Evolutionary conservation across 371 early-diverging fungal genomes (phyloP), one percentile per base, ranked within the genome.

Genomic region (Batrachochytrium dendrobatidis): DNA sequence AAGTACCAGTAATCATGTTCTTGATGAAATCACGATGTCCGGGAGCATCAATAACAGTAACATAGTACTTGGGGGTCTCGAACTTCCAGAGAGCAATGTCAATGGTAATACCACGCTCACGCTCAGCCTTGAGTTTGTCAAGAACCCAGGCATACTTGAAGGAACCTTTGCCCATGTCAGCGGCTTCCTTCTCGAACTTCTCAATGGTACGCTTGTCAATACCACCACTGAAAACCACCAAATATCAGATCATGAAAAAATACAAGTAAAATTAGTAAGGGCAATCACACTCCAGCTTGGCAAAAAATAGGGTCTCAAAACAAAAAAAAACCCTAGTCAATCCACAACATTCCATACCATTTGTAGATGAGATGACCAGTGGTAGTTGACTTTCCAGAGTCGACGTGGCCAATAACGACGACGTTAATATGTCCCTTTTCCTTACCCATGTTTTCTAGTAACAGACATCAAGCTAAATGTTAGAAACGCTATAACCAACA

Each of bases 21-120:
- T 92, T 89, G 82, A 99, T 94, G 85, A 94, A 99, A 79, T 94
- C 93, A 78, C 95, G 89, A 85, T 99, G 99, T 53, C 99, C 99
- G 56, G 99, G 99, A 69, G 98, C 95, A 77, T 94, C 95, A 77
- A 94, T 91, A 81, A 94, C 88, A 74, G 94, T 93, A 68, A 92
- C 88, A 75, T 87, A 77, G 85, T 84, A 90, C 84, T 90, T 90
- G 79, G 88, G 85, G 67, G 98, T 91, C 74, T 94, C 92, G 90
- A 99, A 96, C 84, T 89, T 89, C 86, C 94, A 91, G 79, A 88
- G 87, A 72, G 91, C 95, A 80, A 92, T 92, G 78, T 94, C 95
- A 65, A 95, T 93, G 80, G 95, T 94, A 77, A 94, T 91, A 89
- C 95, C 95, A 83, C 94, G 90, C 80, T 92, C 94, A 84, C 95